phyloP scores from a whole-genome alignment of 805 yeast genomes.

The Blastobotrys peoriensis region DNA sequence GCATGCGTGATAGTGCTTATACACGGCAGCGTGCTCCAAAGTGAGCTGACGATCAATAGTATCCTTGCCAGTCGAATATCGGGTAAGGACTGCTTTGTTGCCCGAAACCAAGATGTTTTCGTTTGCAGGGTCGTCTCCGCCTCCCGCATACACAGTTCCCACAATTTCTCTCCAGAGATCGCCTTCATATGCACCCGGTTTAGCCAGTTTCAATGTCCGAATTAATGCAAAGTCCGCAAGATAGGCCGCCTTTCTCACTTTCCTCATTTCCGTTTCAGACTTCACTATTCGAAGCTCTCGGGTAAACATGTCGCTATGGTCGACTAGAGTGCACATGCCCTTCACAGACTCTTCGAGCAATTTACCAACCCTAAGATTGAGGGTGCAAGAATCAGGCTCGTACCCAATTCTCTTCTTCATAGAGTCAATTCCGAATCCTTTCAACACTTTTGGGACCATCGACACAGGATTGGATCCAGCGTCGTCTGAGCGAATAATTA shows the following conservation, averaged over 20 bases:
- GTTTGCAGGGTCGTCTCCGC: conserved; percentile 6
- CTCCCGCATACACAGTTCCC: conserved; percentile 5
- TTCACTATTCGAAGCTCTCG: conserved; percentile 6
- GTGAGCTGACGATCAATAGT: conserved; percentile 4
- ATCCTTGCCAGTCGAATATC: conserved; percentile 7
- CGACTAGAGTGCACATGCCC: conserved; percentile 3
- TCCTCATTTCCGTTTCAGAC: conserved; percentile 5
- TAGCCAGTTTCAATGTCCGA: conserved; percentile 4
- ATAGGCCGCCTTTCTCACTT: conserved; percentile 5
- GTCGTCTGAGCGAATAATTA: conserved; percentile 4
- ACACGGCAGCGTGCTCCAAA: conserved; percentile 3
- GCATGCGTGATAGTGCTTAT: conserved; percentile 8
- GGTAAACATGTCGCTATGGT: conserved; percentile 4
- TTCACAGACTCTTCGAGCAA: conserved; percentile 3
- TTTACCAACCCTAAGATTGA: not conserved
- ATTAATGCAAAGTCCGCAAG: conserved; percentile 4
- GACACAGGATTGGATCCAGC: conserved; percentile 5
- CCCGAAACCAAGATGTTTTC: conserved; percentile 6
- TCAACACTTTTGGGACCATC: conserved; percentile 5
- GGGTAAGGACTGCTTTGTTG: conserved; percentile 5
- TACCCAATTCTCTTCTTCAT: conserved; percentile 3
- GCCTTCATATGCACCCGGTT: conserved; percentile 7
- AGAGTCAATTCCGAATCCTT: conserved; percentile 2
- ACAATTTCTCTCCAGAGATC: conserved; percentile 5
- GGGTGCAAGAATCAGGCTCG: conserved; percentile 3